Evolutionary conservation across 2,329 filamentous ascomycete genomes (phyloP).

Genomic region (Mycosphaerelloides madeirae): DNA sequence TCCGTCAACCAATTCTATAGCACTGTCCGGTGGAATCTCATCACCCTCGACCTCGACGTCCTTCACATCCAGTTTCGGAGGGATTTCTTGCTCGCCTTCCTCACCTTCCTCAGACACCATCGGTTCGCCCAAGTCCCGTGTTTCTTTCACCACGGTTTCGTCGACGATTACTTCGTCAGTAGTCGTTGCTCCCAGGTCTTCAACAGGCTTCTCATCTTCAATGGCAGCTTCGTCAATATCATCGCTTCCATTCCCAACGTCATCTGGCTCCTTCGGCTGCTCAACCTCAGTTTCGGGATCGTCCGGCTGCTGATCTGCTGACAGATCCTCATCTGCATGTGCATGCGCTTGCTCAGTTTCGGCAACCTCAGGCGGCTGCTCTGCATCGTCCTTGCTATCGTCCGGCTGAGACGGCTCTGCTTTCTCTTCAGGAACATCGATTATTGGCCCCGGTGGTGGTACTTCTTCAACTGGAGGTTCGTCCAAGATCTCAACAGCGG

Average conservation of each 20-base stretch:
- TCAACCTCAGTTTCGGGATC: constrained; percentile 1
- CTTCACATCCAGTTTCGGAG: not conserved
- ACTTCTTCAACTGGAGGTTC: not conserved
- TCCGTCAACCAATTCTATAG: not conserved
- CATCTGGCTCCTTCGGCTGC: not conserved
- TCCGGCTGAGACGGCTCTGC: not conserved
- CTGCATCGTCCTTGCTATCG: not conserved
- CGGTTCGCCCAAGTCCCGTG: not conserved
- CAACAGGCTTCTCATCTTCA: not conserved
- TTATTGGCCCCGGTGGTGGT: constrained; percentile 2
- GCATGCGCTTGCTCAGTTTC: constrained; percentile 1
- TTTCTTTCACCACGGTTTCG: not conserved
- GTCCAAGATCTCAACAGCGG: not conserved
- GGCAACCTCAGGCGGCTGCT: not conserved
- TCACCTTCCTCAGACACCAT: not conserved
- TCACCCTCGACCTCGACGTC: not conserved
- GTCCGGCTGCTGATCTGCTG: constrained; percentile 3
- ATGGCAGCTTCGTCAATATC: not conserved
- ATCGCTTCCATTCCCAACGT: not conserved
- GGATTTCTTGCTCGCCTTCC: not conserved
- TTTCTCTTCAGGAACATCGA: constrained; percentile 3
- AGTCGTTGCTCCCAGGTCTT: no score
- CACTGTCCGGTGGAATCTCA: not conserved
- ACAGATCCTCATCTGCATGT: not conserved
- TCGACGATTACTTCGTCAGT: not conserved